A percentile compares a stretch with the other conserved stretches of the same genome.
phyloP scores from a whole-genome alignment of 2,329 filamentous ascomycete species.

The Aureobasidium musti region DNA sequence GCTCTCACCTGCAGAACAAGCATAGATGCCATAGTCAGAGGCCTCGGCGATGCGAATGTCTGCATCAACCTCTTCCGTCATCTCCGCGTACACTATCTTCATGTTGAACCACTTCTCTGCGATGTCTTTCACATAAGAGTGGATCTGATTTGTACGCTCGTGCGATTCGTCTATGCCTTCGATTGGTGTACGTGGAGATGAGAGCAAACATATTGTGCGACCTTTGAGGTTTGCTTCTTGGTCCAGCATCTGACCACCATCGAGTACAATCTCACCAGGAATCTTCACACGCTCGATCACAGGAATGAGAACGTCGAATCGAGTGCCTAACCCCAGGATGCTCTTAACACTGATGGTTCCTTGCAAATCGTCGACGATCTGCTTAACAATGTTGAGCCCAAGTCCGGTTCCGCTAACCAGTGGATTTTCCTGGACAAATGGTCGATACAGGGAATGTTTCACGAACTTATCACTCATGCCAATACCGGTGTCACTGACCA shows the following conservation, averaged over 20 bases:
- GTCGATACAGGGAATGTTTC: slow-evolving; percentile 37
- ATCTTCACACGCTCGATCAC: background rate
- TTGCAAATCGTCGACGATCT: slow-evolving; percentile 35
- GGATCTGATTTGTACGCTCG: background rate
- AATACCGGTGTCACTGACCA: slow-evolving; percentile 39
- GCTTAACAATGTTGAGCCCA: slow-evolving; percentile 40
- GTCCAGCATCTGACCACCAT: background rate
- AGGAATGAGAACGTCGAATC: slow-evolving; percentile 3
- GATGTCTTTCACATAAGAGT: background rate
- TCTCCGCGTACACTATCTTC: background rate
- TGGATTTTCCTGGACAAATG: slow-evolving; percentile 41
- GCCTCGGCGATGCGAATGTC: background rate
- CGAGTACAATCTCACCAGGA: background rate
- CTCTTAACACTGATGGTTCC: slow-evolving; percentile 33
- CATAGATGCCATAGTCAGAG: background rate
- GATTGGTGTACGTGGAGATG: background rate
- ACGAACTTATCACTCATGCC: slow-evolving; percentile 41
- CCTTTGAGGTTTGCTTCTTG: background rate
- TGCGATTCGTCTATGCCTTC: background rate
- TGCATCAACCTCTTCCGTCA: background rate
- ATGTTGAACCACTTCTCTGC: background rate
- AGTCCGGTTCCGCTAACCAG: slow-evolving; percentile 41
- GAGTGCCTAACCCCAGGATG: background rate
- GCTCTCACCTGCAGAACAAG: background rate
- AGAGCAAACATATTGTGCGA: background rate